Evolutionary conservation across 192 early-diverging fungal species (phyloP).

Genomic region (Ambispora gerdemannii): DNA sequence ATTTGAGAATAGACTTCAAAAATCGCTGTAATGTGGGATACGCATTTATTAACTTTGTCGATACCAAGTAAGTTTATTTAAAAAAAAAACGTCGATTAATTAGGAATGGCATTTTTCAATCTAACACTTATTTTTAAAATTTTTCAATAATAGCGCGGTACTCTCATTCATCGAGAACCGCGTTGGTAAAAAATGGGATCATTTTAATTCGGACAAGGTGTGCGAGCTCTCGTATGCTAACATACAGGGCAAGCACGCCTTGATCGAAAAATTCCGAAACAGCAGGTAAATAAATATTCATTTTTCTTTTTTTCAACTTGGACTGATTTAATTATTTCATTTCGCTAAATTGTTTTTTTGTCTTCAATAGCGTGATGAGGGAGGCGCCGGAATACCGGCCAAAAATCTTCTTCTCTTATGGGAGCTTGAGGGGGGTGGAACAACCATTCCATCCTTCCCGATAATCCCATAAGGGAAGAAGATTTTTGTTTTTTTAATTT

Average conservation of each 20-base stretch:
- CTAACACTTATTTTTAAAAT: neutral
- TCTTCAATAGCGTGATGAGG: conserved; percentile 69
- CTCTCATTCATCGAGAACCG: conserved; percentile 60
- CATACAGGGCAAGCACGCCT: conserved; percentile 64
- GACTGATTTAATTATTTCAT: neutral
- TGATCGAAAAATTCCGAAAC: conserved; percentile 80
- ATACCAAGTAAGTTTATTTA: conserved; percentile 48
- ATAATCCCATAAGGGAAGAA: too few relatives aligned
- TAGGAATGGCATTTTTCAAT: too few relatives aligned
- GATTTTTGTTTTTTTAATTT: too few relatives aligned
- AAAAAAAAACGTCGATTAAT: neutral
- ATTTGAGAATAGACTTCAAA: conserved; percentile 84
- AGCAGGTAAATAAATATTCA: conserved; percentile 52
- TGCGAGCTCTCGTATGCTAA: conserved; percentile 73
- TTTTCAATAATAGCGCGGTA: conserved; percentile 46
- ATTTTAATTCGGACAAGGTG: conserved; percentile 78
- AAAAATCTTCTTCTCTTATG: conserved; percentile 66
- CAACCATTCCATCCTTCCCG: conserved; percentile 56
- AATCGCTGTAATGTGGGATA: conserved; percentile 88
- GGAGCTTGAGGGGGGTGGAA: conserved; percentile 56
- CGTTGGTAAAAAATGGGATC: conserved; percentile 74
- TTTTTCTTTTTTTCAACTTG: neutral
- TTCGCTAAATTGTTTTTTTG: neutral
- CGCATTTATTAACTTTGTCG: conserved; percentile 71
- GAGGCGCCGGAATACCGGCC: conserved; percentile 72